Base-by-base conservation (phyloP, 73 alveolate species). In the Tetrahymena thermophila region DNA sequence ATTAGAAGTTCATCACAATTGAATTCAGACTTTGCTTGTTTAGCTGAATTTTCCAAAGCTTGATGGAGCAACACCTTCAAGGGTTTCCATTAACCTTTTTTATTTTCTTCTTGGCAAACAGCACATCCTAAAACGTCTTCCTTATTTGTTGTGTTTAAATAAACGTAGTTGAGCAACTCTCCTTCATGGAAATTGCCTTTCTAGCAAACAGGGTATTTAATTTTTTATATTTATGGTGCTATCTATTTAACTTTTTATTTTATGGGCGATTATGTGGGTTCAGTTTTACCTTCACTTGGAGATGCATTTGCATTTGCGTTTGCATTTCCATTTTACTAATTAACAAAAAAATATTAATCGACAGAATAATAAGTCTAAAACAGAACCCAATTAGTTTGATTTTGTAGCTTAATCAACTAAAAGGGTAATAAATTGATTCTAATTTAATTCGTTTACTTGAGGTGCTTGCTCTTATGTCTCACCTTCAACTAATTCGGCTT, bases 81-180 rank as follows among this genome's bases (percentile, higher is more conserved):
- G 2, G 89, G 89, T 21, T 71, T 71, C 89, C 89, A 71, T n/a
- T 17, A 31, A 0, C 89, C 89, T 31, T 71, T 71, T 71, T 71
- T 71, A 31, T 71, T 71, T n/a, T 71, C 89, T 23, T 71, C 89
- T 71, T 71, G 23, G 37, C 89, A 71, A 71, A 71, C 89, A 71
- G 89, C 89, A 71, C 89, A 71, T 71, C 89, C 89, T 31, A 71
- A 71, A 71, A 71, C 89, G 89, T 71, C 89, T 25, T 71, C 89
- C 37, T 71, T 71, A 71, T 71, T 71, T 28, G 89, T 25, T 13
- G 89, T 71, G 37, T 31, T 71, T 71, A 71, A 71, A 31, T 71
- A 71, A 71, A 71, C 89, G 31, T 71, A 71, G 37, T 71, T 71
- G 31, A 71, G 89, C 4, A 71, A 19, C 89, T 71, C 89, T 11